phyloP scores from a whole-genome alignment of 1,139 yeast species.

The Yamadazyma dushanensis region DNA sequence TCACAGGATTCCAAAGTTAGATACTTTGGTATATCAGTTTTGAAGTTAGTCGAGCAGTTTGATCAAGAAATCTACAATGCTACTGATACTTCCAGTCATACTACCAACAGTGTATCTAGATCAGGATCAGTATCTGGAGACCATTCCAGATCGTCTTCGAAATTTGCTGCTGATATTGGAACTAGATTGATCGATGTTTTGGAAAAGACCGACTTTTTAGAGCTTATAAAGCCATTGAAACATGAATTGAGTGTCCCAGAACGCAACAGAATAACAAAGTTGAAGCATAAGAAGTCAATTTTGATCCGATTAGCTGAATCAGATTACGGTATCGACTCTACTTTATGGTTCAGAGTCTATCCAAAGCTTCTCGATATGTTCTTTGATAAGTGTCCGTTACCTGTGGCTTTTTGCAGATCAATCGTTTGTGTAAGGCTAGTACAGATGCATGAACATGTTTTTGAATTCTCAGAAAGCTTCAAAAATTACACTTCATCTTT shows the following conservation, averaged over 20 bases:
- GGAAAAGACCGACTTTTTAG: constrained; percentile 67
- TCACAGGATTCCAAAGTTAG: constrained; percentile 81
- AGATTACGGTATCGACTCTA: constrained; percentile 92
- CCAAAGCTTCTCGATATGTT: constrained; percentile 73
- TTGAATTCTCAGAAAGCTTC: constrained; percentile 58
- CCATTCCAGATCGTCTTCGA: constrained; percentile 64
- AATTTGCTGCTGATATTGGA: constrained; percentile 78
- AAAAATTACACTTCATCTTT: constrained; percentile 43
- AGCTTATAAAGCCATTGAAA: constrained; percentile 59
- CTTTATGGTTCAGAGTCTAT: constrained; percentile 88
- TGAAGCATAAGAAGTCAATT: constrained; percentile 63
- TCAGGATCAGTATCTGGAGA: constrained; percentile 13
- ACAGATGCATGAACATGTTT: constrained; percentile 81
- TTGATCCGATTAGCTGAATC: constrained; percentile 80
- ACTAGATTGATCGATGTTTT: constrained; percentile 76
- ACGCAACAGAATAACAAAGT: constrained; percentile 63
- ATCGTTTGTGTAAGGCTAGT: constrained; percentile 86
- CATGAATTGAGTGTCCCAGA: constrained; percentile 81
- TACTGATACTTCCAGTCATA: constrained; percentile 23
- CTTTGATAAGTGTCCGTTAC: constrained; percentile 84
- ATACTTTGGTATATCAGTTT: constrained; percentile 69
- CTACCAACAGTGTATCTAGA: constrained; percentile 9
- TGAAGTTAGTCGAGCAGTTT: constrained; percentile 77
- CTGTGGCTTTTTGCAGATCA: constrained; percentile 92
- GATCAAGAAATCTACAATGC: constrained; percentile 74